phyloP scores from a whole-genome alignment of 257 asterid species.

The Solanum corneliomulleri region DNA sequence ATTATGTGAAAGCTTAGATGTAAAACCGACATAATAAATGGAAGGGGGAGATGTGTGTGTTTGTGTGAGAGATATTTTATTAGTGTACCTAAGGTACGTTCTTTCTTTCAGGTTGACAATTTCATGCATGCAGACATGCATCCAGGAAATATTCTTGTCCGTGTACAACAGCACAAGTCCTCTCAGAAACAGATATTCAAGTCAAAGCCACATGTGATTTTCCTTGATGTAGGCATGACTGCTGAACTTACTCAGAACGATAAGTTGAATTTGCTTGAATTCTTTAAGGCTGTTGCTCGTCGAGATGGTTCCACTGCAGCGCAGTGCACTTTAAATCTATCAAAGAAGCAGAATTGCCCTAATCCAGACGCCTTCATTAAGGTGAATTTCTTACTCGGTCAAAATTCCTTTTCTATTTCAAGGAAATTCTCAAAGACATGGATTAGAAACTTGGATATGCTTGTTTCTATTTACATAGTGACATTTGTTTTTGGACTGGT shows the following conservation, averaged over 20 bases:
- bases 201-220: conserved; percentile 59
- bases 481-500: neutral
- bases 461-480: neutral
- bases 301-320: conserved; percentile 78
- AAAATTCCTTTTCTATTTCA: neutral
- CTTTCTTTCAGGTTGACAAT: conserved; percentile 59
- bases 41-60: neutral
- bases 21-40: neutral
- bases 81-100: neutral
- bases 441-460: neutral
- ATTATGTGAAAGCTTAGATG: neutral
- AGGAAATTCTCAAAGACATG: neutral
- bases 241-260: conserved; percentile 69
- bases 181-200: conserved; percentile 50
- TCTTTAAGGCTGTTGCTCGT: conserved; percentile 66
- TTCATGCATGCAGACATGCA: conserved; percentile 87
- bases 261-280: conserved; percentile 43
- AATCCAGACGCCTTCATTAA: conserved; percentile 60
- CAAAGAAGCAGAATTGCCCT: conserved; percentile 70
- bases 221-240: conserved; percentile 84
- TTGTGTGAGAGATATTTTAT: neutral
- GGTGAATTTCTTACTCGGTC: conserved; percentile 18
- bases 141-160: conserved; percentile 84
- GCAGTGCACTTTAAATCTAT: conserved; percentile 40
- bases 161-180: conserved; percentile 30